These are phyloP conservation scores for Xylaria sp. DNA, from an alignment of 495 filamentous ascomycete species.

Conservation along the genomic window DNA sequence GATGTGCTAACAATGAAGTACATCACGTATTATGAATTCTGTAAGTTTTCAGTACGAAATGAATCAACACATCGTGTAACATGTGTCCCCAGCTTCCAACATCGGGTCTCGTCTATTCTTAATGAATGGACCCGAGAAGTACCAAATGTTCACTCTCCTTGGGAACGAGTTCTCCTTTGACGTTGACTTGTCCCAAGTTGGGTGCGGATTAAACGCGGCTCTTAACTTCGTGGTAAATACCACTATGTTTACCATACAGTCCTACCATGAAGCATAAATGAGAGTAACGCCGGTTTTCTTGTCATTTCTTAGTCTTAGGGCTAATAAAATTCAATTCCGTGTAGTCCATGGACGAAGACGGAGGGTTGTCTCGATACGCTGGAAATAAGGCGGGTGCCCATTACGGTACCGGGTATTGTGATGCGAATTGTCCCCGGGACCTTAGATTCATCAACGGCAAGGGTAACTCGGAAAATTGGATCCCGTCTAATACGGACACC, in stretches of 20 bases:
- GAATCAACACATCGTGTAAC: neutral
- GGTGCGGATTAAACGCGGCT: neutral
- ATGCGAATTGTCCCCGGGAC: conserved; percentile 59
- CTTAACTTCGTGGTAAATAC: neutral
- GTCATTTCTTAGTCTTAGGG: neutral
- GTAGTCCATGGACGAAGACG: conserved; percentile 1
- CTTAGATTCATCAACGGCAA: conserved; percentile 52
- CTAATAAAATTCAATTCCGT: neutral
- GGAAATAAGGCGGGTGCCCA: conserved; percentile 47
- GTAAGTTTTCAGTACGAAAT: neutral
- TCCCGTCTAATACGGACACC: neutral
- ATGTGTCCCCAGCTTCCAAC: neutral
- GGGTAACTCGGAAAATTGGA: conserved; percentile 21
- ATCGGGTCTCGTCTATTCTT: neutral
- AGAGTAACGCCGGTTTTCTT: neutral
- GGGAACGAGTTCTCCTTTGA: neutral
- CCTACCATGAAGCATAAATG: neutral
- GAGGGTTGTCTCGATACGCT: neutral
- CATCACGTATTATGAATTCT: neutral
- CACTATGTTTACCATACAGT: neutral
- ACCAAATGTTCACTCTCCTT: neutral
- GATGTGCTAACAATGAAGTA: neutral
- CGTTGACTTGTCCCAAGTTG: conserved; percentile 1
- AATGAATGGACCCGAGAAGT: neutral
- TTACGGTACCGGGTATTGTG: conserved; percentile 63